These are phyloP conservation scores for Ceratobasidium sp. DNA, from an alignment of 1,284 basidiomycete genomes.

Conservation along the genomic window DNA sequence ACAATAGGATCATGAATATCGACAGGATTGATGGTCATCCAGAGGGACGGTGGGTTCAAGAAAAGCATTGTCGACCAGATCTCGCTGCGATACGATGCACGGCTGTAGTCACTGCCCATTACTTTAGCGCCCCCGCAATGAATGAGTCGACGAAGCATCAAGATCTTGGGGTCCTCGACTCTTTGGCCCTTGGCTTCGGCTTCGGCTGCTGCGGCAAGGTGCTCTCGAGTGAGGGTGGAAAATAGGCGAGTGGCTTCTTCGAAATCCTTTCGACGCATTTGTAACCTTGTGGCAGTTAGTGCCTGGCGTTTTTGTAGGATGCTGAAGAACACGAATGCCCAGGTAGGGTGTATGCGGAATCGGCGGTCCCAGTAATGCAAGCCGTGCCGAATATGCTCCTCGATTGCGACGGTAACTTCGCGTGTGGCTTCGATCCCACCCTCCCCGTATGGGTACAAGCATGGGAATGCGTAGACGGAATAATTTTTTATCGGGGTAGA, in stretches of 20 bases:
- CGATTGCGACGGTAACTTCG: slow-evolving; percentile 53
- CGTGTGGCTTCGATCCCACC: slow-evolving; percentile 58
- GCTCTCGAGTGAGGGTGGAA: slow-evolving; percentile 26
- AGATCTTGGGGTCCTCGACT: slow-evolving; percentile 21
- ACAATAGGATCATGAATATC: slow-evolving; percentile 57
- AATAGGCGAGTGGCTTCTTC: slow-evolving; percentile 1
- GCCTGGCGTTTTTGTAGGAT: slow-evolving; percentile 54
- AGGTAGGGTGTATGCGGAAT: slow-evolving; percentile 52
- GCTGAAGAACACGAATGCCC: slow-evolving; percentile 54
- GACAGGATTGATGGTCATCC: slow-evolving; percentile 56
- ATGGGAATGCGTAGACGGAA: slow-evolving; percentile 56
- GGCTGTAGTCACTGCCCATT: slow-evolving; percentile 51
- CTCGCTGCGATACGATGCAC: slow-evolving; percentile 51
- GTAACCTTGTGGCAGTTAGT: slow-evolving; percentile 45
- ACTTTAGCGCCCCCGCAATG: slow-evolving; percentile 40
- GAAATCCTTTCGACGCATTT: slow-evolving; percentile 48
- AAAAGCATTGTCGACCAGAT: slow-evolving; percentile 53
- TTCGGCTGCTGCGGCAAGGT: slow-evolving; percentile 47
- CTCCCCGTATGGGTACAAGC: slow-evolving; percentile 60
- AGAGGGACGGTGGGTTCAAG: slow-evolving; percentile 50
- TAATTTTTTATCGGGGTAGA: neutral
- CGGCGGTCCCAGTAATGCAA: slow-evolving; percentile 58
- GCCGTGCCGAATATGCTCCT: slow-evolving; percentile 58
- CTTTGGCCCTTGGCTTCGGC: slow-evolving; percentile 32
- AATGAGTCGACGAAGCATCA: slow-evolving; percentile 38